These are phyloP conservation scores for Trichophyton verrucosum DNA, from an alignment of 2,329 filamentous ascomycete genomes.

Conservation along the genomic window DNA sequence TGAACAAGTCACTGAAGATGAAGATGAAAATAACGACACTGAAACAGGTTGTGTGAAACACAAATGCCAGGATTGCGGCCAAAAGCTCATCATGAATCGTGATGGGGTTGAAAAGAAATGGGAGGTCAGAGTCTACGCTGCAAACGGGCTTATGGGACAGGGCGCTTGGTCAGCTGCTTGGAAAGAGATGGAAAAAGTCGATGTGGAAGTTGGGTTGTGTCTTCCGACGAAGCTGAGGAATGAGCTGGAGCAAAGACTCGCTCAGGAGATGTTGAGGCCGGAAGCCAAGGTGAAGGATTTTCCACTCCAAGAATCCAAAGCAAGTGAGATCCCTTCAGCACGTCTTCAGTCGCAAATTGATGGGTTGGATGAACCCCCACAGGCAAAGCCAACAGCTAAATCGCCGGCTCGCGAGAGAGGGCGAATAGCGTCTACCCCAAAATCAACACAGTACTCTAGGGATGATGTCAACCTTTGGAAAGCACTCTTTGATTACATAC, in stretches of 20 bases:
- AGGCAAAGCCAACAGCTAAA: background rate
- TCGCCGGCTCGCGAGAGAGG: background rate
- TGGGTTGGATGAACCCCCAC: slow-evolving; percentile 8
- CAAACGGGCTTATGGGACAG: slow-evolving; percentile 83
- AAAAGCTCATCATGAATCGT: slow-evolving; percentile 34
- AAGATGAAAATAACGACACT: slow-evolving; percentile 22
- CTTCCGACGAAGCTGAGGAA: slow-evolving; percentile 42
- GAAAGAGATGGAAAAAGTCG: slow-evolving; percentile 97
- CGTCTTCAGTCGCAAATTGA: slow-evolving; percentile 13
- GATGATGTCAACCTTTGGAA: slow-evolving; percentile 2
- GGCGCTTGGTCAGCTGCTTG: slow-evolving; percentile 89
- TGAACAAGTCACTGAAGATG: slow-evolving; percentile 19
- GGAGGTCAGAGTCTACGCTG: slow-evolving; percentile 76
- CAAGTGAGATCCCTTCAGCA: background rate
- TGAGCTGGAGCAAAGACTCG: slow-evolving; percentile 35
- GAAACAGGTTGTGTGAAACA: slow-evolving; percentile 23
- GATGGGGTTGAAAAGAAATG: slow-evolving; percentile 40
- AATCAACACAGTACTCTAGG: background rate
- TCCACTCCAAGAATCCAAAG: background rate
- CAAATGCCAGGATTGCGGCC: slow-evolving; percentile 40
- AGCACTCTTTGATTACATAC: slow-evolving; percentile 2
- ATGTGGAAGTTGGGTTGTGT: slow-evolving; percentile 75
- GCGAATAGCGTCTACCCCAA: background rate
- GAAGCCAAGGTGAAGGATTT: slow-evolving; percentile 4
- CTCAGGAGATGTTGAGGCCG: slow-evolving; percentile 25